phyloP scores from a whole-genome alignment of 805 yeast species.

The Hanseniaspora guilliermondii region DNA sequence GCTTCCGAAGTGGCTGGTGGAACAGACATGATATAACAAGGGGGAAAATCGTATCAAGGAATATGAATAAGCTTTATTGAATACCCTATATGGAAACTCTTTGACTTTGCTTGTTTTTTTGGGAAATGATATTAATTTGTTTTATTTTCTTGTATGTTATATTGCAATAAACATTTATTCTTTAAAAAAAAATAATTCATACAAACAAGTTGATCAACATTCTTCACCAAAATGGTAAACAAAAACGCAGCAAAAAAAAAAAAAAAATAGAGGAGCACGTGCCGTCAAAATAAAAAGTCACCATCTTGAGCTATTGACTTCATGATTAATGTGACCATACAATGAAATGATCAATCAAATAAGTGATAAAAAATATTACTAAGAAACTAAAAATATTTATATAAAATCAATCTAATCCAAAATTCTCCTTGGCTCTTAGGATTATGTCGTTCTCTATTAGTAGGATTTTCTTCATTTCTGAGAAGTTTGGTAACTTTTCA shows the following conservation, averaged over 20 bases:
- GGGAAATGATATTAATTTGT: no score
- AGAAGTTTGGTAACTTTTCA: not conserved
- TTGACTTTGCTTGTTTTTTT: no score
- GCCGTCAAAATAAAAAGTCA: no score
- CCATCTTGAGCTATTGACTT: no score
- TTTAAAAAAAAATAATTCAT: not conserved
- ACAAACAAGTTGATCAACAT: not conserved
- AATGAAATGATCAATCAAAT: no score
- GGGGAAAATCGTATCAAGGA: not conserved
- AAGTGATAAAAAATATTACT: not conserved
- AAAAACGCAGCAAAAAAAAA: not conserved
- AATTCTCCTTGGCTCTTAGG: slow-evolving; percentile 4
- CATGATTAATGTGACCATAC: no score
- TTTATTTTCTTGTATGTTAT: no score
- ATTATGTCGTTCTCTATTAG: slow-evolving; percentile 12
- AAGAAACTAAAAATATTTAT: not conserved
- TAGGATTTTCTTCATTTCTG: slow-evolving; percentile 2
- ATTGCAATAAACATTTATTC: no score
- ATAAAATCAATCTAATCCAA: not conserved
- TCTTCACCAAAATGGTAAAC: not conserved
- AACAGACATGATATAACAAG: not conserved
- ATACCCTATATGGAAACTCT: no score
- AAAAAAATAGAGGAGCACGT: not conserved
- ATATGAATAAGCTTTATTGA: not conserved
- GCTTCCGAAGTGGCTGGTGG: not conserved